These are phyloP conservation scores for Nothopassalora personata DNA, from an alignment of 2,329 filamentous ascomycete genomes.

Conservation along the genomic window DNA sequence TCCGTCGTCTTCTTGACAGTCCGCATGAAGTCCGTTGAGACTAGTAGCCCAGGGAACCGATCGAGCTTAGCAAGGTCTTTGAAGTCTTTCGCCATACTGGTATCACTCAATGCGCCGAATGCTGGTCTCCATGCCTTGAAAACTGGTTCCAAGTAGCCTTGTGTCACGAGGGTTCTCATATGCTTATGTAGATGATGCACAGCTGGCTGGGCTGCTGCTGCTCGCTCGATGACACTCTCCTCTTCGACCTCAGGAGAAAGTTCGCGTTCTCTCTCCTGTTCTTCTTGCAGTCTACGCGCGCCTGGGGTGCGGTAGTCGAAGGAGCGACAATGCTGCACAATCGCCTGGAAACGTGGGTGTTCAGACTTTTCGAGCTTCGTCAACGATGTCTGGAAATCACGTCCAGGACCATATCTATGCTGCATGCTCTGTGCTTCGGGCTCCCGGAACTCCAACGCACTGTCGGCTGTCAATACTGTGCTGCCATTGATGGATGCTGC, in stretches of 20 bases:
- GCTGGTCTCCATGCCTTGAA: conserved; percentile 27
- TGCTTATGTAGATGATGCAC: conserved; percentile 42
- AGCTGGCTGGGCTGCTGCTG: conserved; percentile 37
- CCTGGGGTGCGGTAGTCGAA: conserved; percentile 20
- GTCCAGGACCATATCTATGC: conserved; percentile 41
- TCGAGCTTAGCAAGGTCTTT: background rate
- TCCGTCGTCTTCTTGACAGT: conserved; percentile 4
- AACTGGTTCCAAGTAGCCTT: conserved; percentile 29
- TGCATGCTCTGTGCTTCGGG: conserved; percentile 50
- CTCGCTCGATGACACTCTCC: conserved; percentile 51
- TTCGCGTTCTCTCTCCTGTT: conserved; percentile 66
- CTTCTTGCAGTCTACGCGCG: conserved; percentile 49
- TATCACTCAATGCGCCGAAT: conserved; percentile 6
- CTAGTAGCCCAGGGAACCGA: conserved; percentile 13
- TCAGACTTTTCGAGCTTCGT: background rate
- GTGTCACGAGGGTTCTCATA: conserved; percentile 39
- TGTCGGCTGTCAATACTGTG: conserved; percentile 15
- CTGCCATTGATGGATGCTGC: conserved; percentile 3
- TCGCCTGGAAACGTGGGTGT: conserved; percentile 29
- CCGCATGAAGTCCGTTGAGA: conserved; percentile 10
- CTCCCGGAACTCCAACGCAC: conserved; percentile 49
- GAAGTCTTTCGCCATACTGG: conserved; percentile 8
- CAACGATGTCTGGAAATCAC: background rate
- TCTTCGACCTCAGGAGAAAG: conserved; percentile 59
- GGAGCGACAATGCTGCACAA: conserved; percentile 14